Base-by-base conservation (phyloP, 2,329 filamentous ascomycete genomes). In the Zopfia rhizophila region DNA sequence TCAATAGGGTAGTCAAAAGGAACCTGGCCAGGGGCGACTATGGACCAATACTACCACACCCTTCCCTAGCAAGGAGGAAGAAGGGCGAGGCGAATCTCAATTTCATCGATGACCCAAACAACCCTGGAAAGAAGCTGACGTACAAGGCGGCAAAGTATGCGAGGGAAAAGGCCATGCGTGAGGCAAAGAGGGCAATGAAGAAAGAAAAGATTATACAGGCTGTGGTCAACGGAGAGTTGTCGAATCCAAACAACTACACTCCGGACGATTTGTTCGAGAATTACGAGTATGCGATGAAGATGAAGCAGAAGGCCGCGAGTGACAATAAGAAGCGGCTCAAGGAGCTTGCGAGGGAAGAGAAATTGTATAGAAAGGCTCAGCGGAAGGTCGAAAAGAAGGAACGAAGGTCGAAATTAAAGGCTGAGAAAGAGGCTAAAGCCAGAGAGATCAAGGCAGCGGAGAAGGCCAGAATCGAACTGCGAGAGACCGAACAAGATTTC, bases 381-480 rank as follows among this genome's bases (percentile, higher is more conserved):
- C 25, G 48, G 14, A 56, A 53, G 45, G 52, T 48, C n/a, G 38
- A 47, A 23, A 55, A 58, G 33, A 48, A 23, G 33, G 13, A 3
- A 36, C 17, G 24, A 33, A 48, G 44, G 29, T 17, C 4, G 33
- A 24, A 12, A 22, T 29, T 7, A n/a, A 33, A 47, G 22, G 8
- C 13, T 11, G 14, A 38, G 31, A 23, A 44, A 14, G 12, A 18
- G 10, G 13, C n/a, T 10, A 32, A 32, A 23, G 3, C 11, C 5
- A 24, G 5, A n/a, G 38, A 52, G 21, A 35, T 23, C 27, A 47
- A 57, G 45, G 17, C 32, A 32, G 40, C 46, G 48, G 44, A 44
- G 10, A 37, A 49, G 5, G 39, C n/a, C n/a, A n/a, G n/a, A n/a
- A n/a, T n/a, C n/a, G n/a, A n/a, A n/a, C n/a, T 45, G 18, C 29